phyloP scores from a whole-genome alignment of 192 early-diverging fungal genomes.

The Entrophospora sp. region DNA sequence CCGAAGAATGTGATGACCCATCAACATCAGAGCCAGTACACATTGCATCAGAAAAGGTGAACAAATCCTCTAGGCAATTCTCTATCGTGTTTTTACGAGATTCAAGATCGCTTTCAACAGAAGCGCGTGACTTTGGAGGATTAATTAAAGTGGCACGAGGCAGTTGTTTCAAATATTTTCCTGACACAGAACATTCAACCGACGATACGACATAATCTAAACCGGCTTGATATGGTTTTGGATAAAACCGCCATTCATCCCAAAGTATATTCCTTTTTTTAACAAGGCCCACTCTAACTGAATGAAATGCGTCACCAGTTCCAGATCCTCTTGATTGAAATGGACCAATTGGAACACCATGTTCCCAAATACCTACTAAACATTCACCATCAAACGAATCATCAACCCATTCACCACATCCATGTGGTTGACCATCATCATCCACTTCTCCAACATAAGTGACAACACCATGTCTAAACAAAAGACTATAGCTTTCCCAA shows the following conservation, averaged over 20 bases:
- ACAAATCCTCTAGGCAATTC: not conserved
- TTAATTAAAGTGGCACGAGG: not conserved
- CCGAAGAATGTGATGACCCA: not conserved
- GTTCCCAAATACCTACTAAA: slow-evolving; percentile 33
- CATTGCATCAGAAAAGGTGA: not conserved
- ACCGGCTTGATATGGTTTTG: slow-evolving; percentile 24
- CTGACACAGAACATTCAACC: slow-evolving; percentile 34
- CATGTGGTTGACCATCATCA: slow-evolving; percentile 29
- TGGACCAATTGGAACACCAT: slow-evolving; percentile 30
- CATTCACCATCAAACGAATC: slow-evolving; percentile 32
- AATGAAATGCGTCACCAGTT: slow-evolving; percentile 31
- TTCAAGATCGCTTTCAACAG: not conserved
- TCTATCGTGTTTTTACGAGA: not conserved
- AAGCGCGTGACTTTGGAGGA: not conserved
- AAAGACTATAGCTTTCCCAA: slow-evolving; percentile 29
- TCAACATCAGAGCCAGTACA: not conserved
- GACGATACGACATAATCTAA: slow-evolving; percentile 23
- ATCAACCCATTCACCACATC: slow-evolving; percentile 34
- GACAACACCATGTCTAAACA: slow-evolving; percentile 20
- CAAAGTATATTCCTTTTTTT: slow-evolving; percentile 27
- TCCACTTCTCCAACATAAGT: slow-evolving; percentile 35
- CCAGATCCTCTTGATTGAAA: slow-evolving; percentile 33
- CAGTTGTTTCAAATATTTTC: slow-evolving; percentile 18
- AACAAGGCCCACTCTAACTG: slow-evolving; percentile 29
- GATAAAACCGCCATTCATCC: slow-evolving; percentile 18